A percentile compares a stretch with the other conserved stretches of the same genome.
phyloP scores from a whole-genome alignment of 208 protist genomes.

The Crithidia mellificae region DNA sequence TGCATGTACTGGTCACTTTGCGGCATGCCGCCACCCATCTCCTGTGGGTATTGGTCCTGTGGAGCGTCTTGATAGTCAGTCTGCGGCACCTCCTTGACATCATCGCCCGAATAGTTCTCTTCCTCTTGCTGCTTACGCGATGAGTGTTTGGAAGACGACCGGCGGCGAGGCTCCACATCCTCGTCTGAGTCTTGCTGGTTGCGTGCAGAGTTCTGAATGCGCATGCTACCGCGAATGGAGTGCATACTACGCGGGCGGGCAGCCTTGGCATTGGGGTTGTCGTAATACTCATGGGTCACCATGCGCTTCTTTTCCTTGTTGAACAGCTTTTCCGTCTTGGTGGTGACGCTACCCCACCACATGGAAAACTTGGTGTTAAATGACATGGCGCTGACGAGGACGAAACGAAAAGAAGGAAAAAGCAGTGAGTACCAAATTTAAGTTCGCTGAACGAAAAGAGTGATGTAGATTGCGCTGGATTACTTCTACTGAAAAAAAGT shows the following conservation, averaged over 20 bases:
- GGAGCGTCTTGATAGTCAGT: constrained; percentile 4
- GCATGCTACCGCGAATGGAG: constrained; percentile 47
- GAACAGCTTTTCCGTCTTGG: constrained; percentile 56
- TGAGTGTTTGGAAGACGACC: constrained; percentile 11
- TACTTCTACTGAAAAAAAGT: background rate
- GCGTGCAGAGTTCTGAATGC: constrained; percentile 15
- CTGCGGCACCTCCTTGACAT: constrained; percentile 4
- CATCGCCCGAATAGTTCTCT: background rate
- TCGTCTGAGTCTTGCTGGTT: background rate
- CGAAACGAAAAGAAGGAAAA: constrained; percentile 9
- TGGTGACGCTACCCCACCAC: constrained; percentile 61
- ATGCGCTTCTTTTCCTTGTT: constrained; percentile 63
- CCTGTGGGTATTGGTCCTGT: constrained; percentile 10
- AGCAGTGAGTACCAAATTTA: background rate
- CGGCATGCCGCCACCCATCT: constrained; percentile 3
- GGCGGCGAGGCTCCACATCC: background rate
- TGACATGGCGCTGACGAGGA: constrained; percentile 35
- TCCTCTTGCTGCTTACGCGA: constrained; percentile 6
- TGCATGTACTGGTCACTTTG: constrained; percentile 7
- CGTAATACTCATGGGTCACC: constrained; percentile 64
- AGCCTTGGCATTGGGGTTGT: constrained; percentile 45
- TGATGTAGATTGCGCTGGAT: background rate
- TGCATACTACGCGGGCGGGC: constrained; percentile 50
- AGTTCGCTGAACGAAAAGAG: background rate
- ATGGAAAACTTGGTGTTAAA: constrained; percentile 69